These are phyloP conservation scores for Graphilbum sp. DNA, from an alignment of 2,329 filamentous ascomycete genomes.

Conservation along the genomic window DNA sequence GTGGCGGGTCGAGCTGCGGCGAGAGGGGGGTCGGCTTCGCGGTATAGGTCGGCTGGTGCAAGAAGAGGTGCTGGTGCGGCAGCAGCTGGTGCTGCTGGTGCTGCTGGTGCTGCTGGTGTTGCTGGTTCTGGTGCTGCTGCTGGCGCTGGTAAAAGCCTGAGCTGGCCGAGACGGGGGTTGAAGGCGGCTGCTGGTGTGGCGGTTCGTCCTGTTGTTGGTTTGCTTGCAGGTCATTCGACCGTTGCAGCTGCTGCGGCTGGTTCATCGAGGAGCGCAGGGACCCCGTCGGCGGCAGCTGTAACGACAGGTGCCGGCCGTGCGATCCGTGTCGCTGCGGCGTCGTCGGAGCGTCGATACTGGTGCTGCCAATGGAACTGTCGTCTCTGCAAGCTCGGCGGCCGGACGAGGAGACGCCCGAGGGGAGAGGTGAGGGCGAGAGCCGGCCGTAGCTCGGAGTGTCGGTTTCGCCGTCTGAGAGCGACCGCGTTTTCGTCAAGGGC, in stretches of 20 bases:
- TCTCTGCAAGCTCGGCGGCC: slow-evolving; percentile 43
- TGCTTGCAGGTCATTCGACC: not conserved
- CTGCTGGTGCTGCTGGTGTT: slow-evolving; percentile 3
- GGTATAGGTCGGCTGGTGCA: slow-evolving; percentile 18
- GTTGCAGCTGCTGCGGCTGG: slow-evolving; percentile 7
- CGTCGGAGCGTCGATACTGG: slow-evolving; percentile 29
- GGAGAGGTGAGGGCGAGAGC: slow-evolving; percentile 41
- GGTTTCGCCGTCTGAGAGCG: slow-evolving; percentile 46
- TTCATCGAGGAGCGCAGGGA: too few relatives aligned
- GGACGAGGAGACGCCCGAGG: slow-evolving; percentile 36
- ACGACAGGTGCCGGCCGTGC: slow-evolving; percentile 44
- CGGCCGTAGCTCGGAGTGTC: slow-evolving; percentile 25
- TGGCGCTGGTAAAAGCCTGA: slow-evolving; percentile 10
- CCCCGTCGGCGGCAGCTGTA: slow-evolving; percentile 36
- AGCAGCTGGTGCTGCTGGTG: slow-evolving; percentile 6
- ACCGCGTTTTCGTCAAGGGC: slow-evolving; percentile 38
- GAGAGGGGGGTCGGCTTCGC: slow-evolving; percentile 55
- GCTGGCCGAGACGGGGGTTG: slow-evolving; percentile 4
- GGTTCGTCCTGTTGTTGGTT: slow-evolving; percentile 12
- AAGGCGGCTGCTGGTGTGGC: not conserved
- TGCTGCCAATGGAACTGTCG: slow-evolving; percentile 38
- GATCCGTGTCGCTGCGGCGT: slow-evolving; percentile 59
- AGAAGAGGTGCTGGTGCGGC: slow-evolving; percentile 5
- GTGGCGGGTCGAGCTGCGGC: slow-evolving; percentile 69
- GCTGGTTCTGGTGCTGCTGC: slow-evolving; percentile 6